phyloP scores from a whole-genome alignment of 225 moss, liverwort and hornwort species.

The Polytrichum commune region DNA sequence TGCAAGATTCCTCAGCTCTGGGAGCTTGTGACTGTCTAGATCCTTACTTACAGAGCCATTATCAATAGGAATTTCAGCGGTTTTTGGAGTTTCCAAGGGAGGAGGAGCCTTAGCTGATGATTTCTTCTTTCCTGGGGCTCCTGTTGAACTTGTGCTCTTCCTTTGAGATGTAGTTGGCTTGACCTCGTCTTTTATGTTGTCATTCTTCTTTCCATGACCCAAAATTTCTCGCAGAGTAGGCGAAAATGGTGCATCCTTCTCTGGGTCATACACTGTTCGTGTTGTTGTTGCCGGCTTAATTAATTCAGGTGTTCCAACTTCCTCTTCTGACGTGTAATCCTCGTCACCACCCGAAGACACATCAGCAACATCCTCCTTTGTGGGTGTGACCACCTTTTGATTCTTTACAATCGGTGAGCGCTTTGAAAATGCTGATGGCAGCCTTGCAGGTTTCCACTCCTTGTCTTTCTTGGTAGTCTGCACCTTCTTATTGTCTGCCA shows the following conservation, averaged over 20 bases:
- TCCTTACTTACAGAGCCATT: conserved; percentile 30
- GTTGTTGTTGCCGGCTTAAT: conserved; percentile 5
- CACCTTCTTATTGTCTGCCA: conserved; percentile 12
- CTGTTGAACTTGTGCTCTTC: conserved; percentile 13
- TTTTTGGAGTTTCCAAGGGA: conserved; percentile 6
- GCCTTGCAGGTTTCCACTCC: conserved; percentile 17
- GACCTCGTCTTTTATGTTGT: conserved; percentile 1
- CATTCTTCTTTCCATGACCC: conserved; percentile 13
- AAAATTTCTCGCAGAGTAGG: conserved; percentile 31
- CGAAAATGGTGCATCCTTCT: conserved; percentile 33
- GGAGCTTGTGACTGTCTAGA: conserved; percentile 47
- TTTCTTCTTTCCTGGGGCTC: conserved; percentile 26
- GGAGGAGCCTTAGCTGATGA: conserved; percentile 2
- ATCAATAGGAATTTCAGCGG: conserved; percentile 1
- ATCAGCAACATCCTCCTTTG: conserved; percentile 1
- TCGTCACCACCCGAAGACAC: background rate
- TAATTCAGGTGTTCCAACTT: background rate
- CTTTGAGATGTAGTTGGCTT: background rate
- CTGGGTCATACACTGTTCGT: conserved; percentile 9
- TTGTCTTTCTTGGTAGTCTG: conserved; percentile 14
- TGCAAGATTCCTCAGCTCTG: conserved; percentile 62
- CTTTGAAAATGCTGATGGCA: conserved; percentile 38
- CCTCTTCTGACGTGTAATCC: conserved; percentile 1
- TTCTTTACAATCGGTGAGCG: conserved; percentile 50
- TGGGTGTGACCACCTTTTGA: conserved; percentile 11